Base-by-base conservation (phyloP, 2,329 filamentous ascomycete genomes). In the Leptographium wingfieldii region DNA sequence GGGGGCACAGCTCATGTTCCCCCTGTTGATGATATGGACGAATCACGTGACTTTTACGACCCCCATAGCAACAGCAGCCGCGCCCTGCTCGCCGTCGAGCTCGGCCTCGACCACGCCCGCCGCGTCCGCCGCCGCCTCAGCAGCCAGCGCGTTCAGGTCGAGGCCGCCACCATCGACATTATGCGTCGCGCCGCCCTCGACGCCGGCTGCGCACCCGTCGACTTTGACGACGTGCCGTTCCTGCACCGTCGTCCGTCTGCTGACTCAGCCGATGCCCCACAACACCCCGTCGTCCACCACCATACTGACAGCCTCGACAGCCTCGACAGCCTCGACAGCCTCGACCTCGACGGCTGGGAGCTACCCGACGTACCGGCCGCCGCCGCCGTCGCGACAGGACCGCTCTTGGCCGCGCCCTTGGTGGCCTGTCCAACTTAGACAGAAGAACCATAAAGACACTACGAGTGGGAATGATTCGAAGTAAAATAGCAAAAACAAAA, bases 111-210 rank as follows among this genome's bases (percentile, higher is more conserved):
- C 19, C 60, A 56, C 59, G 62, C 66, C 0, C 63, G 64, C 1
- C 53, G 58, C 6, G 65, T 62, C 9, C 64, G 69, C 38, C 35
- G 59, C 57, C 33, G 49, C 29, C 58, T 70, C 22, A 54, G 55
- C 5, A 35, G 40, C 1, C 65, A 70, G 57, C 65, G 62, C 9
- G 59, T 53, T 43, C 29, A 53, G 31, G 49, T 73, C 19, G 65
- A 68, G 52, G 33, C 22, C 11, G 63, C 63, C 43, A 63, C 67
- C 1, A 31, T 72, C 3, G 48, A 60, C 16, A 69, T 73, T 19
- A 71, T 72, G 70, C 63, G 60, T 60, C 60, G 64, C 55, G 69
- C 69, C 7, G 70, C 68, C 12, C 54, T 65, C 14, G 68, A 70
- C 46, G 67, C 67, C 1, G 65, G 65, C 9, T 40, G 59, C 33